Percentiles rank a stretch among this genome's conserved stretches.
These are phyloP conservation scores for Lolium perenne DNA, from an alignment of 176 grass and related monocot genomes.

Conservation along the genomic window DNA sequence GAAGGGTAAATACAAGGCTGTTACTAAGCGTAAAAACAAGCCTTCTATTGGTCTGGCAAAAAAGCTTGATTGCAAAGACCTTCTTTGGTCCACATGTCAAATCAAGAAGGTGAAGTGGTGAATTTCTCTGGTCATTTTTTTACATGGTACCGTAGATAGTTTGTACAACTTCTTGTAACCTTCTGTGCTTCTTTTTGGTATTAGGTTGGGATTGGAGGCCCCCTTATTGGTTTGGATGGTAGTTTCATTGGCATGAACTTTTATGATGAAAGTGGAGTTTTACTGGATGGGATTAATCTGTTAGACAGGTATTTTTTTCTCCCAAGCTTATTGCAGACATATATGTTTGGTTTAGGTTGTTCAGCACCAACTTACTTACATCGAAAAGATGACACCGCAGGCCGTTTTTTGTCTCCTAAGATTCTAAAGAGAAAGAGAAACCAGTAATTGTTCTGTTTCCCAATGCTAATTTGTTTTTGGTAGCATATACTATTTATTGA, in stretches of 20 bases:
- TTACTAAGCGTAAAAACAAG: neutral
- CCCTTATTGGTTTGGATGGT: neutral
- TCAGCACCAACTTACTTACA: neutral
- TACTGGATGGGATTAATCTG: neutral
- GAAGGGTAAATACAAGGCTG: neutral
- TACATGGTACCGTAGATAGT: neutral
- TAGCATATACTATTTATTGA: neutral
- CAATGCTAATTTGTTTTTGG: neutral
- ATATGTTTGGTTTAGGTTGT: neutral
- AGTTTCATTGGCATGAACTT: neutral
- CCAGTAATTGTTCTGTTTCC: neutral
- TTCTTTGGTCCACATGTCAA: neutral
- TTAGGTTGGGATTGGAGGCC: neutral
- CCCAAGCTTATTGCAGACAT: neutral
- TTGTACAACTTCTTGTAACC: neutral
- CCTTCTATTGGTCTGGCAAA: neutral
- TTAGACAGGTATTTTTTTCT: neutral
- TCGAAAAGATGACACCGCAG: neutral
- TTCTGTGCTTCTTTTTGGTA: neutral
- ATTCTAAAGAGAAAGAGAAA: neutral
- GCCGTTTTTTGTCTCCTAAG: neutral
- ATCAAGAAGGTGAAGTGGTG: neutral
- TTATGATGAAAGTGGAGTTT: neutral
- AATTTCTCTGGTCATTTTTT: neutral
- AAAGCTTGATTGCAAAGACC: neutral